Conservation (phyloP, 352 stramenopile genomes). For the Phytophthora agathidicida region DNA sequence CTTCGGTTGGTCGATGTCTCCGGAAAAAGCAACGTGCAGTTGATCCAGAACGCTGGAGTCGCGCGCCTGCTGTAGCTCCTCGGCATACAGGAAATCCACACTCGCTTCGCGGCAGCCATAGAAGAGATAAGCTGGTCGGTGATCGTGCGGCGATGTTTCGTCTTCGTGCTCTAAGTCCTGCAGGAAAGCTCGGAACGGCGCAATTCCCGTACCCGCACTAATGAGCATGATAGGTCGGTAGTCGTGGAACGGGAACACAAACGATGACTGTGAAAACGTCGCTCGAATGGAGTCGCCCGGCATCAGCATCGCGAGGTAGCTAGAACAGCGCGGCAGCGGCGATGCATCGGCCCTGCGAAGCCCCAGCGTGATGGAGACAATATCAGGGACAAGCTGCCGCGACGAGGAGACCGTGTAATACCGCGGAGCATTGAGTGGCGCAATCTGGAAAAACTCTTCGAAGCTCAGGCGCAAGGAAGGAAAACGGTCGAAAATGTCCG, state of each 20-base stretch:
- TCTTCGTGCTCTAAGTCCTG: slow-evolving; percentile 77
- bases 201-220: slow-evolving; percentile 80
- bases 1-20: slow-evolving; percentile 33
- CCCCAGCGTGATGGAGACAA: slow-evolving; percentile 76
- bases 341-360: slow-evolving; percentile 55
- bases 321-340: slow-evolving; percentile 78
- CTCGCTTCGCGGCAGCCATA: slow-evolving; percentile 70
- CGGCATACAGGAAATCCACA: slow-evolving; percentile 74
- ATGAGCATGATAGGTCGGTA: slow-evolving; percentile 75
- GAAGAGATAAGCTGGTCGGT: slow-evolving; percentile 71
- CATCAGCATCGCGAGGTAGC: slow-evolving; percentile 60
- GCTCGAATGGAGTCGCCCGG: slow-evolving; percentile 60
- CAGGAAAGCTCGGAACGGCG: slow-evolving; percentile 81
- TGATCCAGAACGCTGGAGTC: slow-evolving; percentile 51
- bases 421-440: slow-evolving; percentile 61
- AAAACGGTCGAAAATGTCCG: slow-evolving; percentile 73
- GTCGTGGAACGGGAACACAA: slow-evolving; percentile 72
- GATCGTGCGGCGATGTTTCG: slow-evolving; percentile 15
- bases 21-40: slow-evolving; percentile 72
- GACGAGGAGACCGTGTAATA: slow-evolving; percentile 90
- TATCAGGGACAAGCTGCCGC: slow-evolving; percentile 53
- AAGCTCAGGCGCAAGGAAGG: slow-evolving; percentile 73
- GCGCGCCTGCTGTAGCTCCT: slow-evolving; percentile 58
- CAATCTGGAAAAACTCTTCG: slow-evolving; percentile 69
- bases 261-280: slow-evolving; percentile 77